Evolutionary conservation across 495 filamentous ascomycete genomes (phyloP), one percentile per base, ranked within the genome.

Genomic region (Podospora pseudoanserina): DNA sequence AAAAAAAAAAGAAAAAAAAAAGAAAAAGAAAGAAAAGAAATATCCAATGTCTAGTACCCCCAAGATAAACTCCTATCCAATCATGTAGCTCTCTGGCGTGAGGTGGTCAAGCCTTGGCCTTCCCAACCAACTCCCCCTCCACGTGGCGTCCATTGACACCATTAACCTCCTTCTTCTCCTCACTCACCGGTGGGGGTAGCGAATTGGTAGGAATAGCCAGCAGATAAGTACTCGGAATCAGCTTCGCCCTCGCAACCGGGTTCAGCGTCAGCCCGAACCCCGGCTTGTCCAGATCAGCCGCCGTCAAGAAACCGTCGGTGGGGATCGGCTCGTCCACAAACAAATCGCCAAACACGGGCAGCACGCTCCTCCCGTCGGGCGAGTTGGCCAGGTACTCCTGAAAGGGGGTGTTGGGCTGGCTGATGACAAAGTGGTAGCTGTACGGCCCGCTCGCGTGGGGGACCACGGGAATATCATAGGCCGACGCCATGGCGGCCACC

Each of bases 341-440:
- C 61, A 97, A 82, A 68, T 95, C 91, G 27, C 93, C 93, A 78
- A 97, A 97, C 15, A 97, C 93, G 2, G 93, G 93, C 70, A 91
- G 79, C 34, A 97, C 92, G 44, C 86, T 90, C 82, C 93, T 91
- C 34, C 93, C 93, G 70, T 97, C 93, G 0, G 93, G 84, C 0
- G 91, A 95, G 78, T 97, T 97, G 71, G 93, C 92, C 11, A 97
- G 86, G 71, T 97, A 97, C 79, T 97, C 93, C 78, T 96, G 92
- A 84, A 97, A 97, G 20, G 93, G 93, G 54, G 90, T 89, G 80
- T 96, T 96, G 20, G 89, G 86, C 78, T 96, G 93, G 54, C 92
- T 93, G 70, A 96, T 87, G 57, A 96, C 93, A 71, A 93, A 96
- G 81, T 97, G 93, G 81, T 97, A 97, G 70, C 91, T 93, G 83